Conservation (phyloP, 768 basidiomycete species). For the Grammothele lineata region DNA sequence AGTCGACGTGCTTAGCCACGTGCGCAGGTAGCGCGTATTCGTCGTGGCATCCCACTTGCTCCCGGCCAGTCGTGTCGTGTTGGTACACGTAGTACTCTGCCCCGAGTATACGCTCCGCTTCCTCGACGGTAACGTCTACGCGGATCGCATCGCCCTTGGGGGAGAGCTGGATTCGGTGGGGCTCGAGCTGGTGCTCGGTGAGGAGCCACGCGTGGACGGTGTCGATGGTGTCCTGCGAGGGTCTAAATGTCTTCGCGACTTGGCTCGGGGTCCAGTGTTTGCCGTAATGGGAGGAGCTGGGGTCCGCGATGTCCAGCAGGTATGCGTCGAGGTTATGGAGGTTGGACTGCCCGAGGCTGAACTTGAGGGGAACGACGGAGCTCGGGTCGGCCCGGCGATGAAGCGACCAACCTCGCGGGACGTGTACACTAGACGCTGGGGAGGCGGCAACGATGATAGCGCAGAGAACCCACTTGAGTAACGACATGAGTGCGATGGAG, state of each 20-base stretch:
- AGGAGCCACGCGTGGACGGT: constrained; percentile 42
- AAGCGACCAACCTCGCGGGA: constrained; percentile 33
- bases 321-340: constrained; percentile 39
- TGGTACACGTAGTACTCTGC: constrained; percentile 56
- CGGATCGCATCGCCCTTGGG: constrained; percentile 41
- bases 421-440: neutral
- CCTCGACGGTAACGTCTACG: constrained; percentile 34
- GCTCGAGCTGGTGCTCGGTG: constrained; percentile 33
- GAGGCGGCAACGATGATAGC: neutral
- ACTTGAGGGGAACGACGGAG: constrained; percentile 38
- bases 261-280: constrained; percentile 42
- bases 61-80: constrained; percentile 44
- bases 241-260: constrained; percentile 42
- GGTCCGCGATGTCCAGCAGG: constrained; percentile 44
- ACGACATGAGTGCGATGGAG: neutral
- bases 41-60: constrained; percentile 51
- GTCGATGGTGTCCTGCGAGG: constrained; percentile 35
- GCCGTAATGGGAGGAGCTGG: constrained; percentile 45
- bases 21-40: constrained; percentile 59
- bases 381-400: constrained; percentile 31
- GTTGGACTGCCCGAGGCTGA: constrained; percentile 44
- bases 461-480: neutral
- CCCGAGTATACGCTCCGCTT: constrained; percentile 39
- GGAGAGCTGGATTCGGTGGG: constrained; percentile 35
- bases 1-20: constrained; percentile 55